A percentile compares a stretch with the other conserved stretches of the same genome.
These are phyloP conservation scores for Ogataea corticis DNA, from an alignment of 805 yeast genomes.

Conservation along the genomic window DNA sequence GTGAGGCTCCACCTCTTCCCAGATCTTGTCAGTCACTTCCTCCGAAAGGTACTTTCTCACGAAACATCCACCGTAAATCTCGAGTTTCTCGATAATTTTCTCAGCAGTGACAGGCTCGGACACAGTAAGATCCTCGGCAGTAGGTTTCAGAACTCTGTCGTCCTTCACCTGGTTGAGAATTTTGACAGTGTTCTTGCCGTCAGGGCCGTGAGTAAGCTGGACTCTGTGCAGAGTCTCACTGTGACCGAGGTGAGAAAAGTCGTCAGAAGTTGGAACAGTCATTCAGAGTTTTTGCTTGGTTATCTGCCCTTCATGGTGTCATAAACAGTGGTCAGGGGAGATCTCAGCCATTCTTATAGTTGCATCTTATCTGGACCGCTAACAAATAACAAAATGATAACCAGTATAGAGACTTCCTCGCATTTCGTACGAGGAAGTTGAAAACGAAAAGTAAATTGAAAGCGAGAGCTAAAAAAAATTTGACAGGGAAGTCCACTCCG, in stretches of 20 bases:
- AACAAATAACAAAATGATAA: too few species aligned
- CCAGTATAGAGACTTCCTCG: too few species aligned
- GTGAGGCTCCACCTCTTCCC: not conserved
- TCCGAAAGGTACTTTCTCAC: constrained; percentile 2
- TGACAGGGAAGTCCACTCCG: too few species aligned
- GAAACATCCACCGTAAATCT: constrained; percentile 5
- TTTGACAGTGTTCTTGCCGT: not conserved
- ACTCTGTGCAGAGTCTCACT: not conserved
- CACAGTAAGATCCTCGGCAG: constrained; percentile 2
- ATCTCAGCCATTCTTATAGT: too few species aligned
- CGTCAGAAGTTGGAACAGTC: not conserved
- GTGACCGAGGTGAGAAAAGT: not conserved
- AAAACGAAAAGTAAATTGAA: not conserved
- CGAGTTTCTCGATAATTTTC: constrained; percentile 2
- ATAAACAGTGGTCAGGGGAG: too few species aligned
- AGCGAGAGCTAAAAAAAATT: too few species aligned
- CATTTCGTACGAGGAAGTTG: not conserved
- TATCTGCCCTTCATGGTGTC: not conserved
- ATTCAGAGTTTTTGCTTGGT: not conserved
- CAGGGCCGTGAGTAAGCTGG: not conserved
- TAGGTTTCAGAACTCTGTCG: not conserved
- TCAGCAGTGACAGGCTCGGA: constrained; percentile 4
- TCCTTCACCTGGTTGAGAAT: not conserved
- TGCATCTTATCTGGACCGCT: too few species aligned
- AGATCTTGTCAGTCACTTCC: constrained; percentile 2